Evolutionary conservation across 2,329 filamentous ascomycete genomes (phyloP), one percentile per base, ranked within the genome.

Genomic region (Harringtonia lauricola): DNA sequence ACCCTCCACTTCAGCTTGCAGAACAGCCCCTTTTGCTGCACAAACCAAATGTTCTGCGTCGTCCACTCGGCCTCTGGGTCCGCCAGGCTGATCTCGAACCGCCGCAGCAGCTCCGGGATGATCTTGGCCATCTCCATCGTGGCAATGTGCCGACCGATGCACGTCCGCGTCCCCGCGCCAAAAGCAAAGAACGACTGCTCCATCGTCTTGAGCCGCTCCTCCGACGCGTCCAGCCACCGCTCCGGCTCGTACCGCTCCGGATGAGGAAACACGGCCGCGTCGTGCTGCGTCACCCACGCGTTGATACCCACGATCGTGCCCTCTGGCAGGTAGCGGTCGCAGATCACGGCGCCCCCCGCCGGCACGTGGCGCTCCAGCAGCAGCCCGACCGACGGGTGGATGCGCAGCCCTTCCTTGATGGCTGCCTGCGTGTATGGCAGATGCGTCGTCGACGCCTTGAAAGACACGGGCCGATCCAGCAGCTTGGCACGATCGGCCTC

Each of bases 391-490:
- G 47, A 44, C n/a, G 50, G 49, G 19, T 48, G 18, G 35, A 54
- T 34, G 33, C 52, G 48, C 45, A 54, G 47, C 4, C 47, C 49
- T 38, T 54, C 51, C 38, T 48, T 51, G 34, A 54, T 44, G 21
- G 53, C 50, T 35, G 52, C 52, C 4, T 54, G 39, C 5, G 52
- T 48, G 40, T 55, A 55, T 9, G 44, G 49, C 18, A 53, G 48
- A 18, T 41, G 42, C 24, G 31, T 41, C n/a, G 46, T 46, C 39
- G 50, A 42, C 3, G 26, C 33, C n/a, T n/a, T n/a, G 41, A 42
- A 48, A 17, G 33, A 12, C 2, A 36, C 35, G 8, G 41, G 41
- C 21, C 14, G 47, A 7, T 41, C 43, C 31, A 46, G 26, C 14
- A 12, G 17, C 13, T 44, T 46, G 1, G 41, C 35, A 13, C 29